Conservation (phyloP, 352 stramenopile species). For the Pythium guiyangense region DNA sequence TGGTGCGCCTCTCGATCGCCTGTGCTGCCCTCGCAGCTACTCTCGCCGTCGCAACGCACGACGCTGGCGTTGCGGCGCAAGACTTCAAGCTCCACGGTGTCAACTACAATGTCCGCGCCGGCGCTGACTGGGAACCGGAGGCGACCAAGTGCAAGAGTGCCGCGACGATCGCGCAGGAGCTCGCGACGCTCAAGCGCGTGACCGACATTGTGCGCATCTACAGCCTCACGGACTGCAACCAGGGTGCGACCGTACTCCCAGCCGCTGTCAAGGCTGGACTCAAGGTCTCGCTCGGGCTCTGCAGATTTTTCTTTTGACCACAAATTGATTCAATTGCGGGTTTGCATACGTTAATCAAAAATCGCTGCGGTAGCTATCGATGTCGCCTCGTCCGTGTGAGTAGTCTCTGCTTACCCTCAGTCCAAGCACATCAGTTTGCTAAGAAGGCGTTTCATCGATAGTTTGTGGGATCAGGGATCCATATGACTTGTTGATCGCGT, state of each 20-base stretch:
- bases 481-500: too few relatives aligned
- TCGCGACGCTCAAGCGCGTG: constrained; percentile 33
- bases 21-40: constrained; percentile 1
- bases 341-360: too few relatives aligned
- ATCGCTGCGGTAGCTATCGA: too few relatives aligned
- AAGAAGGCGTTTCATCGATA: too few relatives aligned
- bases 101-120: constrained; percentile 64
- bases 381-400: too few relatives aligned
- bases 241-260: constrained; percentile 33
- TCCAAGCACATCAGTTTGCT: too few relatives aligned
- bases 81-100: constrained; percentile 41
- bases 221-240: constrained; percentile 56
- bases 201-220: constrained; percentile 37
- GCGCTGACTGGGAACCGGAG: constrained; percentile 39
- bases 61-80: background rate
- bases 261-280: constrained; percentile 40
- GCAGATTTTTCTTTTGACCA: too few relatives aligned
- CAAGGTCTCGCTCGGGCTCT: constrained; percentile 54
- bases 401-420: too few relatives aligned
- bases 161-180: constrained; percentile 30
- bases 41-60: background rate
- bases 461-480: too few relatives aligned
- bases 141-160: constrained; percentile 45
- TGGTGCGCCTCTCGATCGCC: constrained; percentile 3
- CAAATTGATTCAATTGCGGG: too few relatives aligned